Evolutionary conservation across 768 basidiomycete species (phyloP).

Genomic region (Phanerochaete sordida): DNA sequence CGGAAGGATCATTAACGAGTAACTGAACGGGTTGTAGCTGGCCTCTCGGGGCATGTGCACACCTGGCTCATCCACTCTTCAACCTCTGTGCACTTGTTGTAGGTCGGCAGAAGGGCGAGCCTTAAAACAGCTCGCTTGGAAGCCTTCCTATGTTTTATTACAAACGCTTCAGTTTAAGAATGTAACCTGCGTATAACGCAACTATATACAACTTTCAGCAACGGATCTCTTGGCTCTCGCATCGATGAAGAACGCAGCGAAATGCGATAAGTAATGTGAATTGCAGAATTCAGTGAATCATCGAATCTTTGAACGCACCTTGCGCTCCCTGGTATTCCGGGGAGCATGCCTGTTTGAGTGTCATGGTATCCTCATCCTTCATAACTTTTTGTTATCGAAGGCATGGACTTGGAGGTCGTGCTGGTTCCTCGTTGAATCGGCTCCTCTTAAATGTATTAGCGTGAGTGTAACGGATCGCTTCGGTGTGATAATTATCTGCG

Average conservation of each 20-base stretch:
- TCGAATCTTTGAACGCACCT: constrained; percentile 83
- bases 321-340: constrained; percentile 74
- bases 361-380: constrained; percentile 54
- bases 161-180: constrained; percentile 18
- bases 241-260: constrained; percentile 81
- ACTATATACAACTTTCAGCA: constrained; percentile 25
- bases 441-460: constrained; percentile 38
- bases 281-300: constrained; percentile 81
- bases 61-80: constrained; percentile 10
- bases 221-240: constrained; percentile 60
- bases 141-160: constrained; percentile 14
- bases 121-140: neutral
- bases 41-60: constrained; percentile 6
- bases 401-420: constrained; percentile 41
- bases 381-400: constrained; percentile 26
- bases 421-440: constrained; percentile 39
- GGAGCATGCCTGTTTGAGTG: constrained; percentile 77
- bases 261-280: constrained; percentile 82
- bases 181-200: constrained; percentile 16
- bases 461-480: constrained; percentile 9
- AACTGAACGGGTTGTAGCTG: constrained; percentile 10
- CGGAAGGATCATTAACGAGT: constrained; percentile 14
- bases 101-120: constrained; percentile 1
- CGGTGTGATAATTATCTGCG: constrained; percentile 33
- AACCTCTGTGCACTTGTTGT: constrained; percentile 16